Percentiles rank a stretch among this genome's conserved stretches.
Conservation (phyloP, 305 asterid genomes). For the Fraxinus velutina region DNA sequence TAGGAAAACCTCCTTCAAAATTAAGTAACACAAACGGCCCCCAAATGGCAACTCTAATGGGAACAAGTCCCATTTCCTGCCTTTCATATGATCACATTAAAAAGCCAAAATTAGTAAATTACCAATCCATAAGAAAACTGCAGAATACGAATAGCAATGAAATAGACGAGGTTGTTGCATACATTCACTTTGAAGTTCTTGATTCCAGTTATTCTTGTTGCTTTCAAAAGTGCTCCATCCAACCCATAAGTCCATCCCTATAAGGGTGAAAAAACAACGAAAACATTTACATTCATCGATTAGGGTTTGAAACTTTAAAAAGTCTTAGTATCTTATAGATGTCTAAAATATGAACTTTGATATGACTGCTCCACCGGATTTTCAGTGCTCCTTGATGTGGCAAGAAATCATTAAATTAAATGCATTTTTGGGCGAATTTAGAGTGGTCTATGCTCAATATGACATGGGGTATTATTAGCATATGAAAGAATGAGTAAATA, state of each 20-base stretch:
- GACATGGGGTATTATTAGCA: neutral
- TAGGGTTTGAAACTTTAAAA: neutral
- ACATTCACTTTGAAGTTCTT: slow-evolving; percentile 71
- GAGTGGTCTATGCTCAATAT: neutral
- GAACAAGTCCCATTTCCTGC: slow-evolving; percentile 82
- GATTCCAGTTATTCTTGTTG: slow-evolving; percentile 67
- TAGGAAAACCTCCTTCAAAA: slow-evolving; percentile 32
- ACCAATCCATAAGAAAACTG: neutral
- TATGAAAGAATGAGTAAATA: neutral
- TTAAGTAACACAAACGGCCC: slow-evolving; percentile 78
- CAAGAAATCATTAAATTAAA: neutral
- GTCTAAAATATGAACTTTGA: neutral
- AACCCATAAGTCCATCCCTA: slow-evolving; percentile 91
- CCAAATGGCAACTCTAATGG: slow-evolving; percentile 62
- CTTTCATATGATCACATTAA: slow-evolving; percentile 27
- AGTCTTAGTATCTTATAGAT: neutral
- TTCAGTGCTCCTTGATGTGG: neutral
- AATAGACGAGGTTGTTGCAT: slow-evolving; percentile 21
- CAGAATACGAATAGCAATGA: slow-evolving; percentile 2
- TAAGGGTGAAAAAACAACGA: slow-evolving; percentile 7
- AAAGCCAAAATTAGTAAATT: slow-evolving; percentile 5
- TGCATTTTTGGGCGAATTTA: neutral
- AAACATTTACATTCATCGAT: neutral
- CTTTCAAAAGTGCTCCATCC: slow-evolving; percentile 70
- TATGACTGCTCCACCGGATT: neutral